Percentiles rank a stretch among this genome's conserved stretches.
These are phyloP conservation scores for Dictyostelium firmibasis DNA, from an alignment of 78 protist species.

Conservation along the genomic window DNA sequence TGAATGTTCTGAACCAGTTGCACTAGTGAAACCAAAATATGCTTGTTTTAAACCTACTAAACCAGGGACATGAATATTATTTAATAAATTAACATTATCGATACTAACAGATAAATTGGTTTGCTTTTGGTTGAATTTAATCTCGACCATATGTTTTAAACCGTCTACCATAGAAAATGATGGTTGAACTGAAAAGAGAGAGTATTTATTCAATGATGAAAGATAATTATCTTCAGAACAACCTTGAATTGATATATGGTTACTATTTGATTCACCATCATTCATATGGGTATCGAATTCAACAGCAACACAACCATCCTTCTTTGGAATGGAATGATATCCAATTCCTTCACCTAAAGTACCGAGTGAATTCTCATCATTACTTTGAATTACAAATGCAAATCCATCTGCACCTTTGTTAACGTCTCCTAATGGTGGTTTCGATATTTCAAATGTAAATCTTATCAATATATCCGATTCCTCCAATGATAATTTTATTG, in stretches of 20 bases:
- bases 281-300: constrained; percentile 19
- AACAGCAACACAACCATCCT: background rate
- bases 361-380: background rate
- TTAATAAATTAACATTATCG: background rate
- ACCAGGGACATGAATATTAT: background rate
- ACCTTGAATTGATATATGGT: constrained; percentile 10
- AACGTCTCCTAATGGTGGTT: background rate
- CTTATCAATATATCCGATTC: background rate
- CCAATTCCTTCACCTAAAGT: background rate
- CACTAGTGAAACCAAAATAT: background rate
- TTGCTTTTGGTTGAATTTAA: background rate
- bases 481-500: background rate
- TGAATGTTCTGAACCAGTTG: background rate
- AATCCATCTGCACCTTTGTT: background rate
- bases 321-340: background rate
- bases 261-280: background rate
- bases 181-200: background rate
- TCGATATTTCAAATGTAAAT: background rate
- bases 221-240: background rate
- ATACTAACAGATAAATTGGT: background rate
- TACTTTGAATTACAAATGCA: background rate
- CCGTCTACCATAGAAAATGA: background rate
- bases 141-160: background rate
- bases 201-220: background rate
- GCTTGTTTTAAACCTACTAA: background rate